Conservation (phyloP, 2,329 filamentous ascomycete genomes). For the Blastomyces percursus region DNA sequence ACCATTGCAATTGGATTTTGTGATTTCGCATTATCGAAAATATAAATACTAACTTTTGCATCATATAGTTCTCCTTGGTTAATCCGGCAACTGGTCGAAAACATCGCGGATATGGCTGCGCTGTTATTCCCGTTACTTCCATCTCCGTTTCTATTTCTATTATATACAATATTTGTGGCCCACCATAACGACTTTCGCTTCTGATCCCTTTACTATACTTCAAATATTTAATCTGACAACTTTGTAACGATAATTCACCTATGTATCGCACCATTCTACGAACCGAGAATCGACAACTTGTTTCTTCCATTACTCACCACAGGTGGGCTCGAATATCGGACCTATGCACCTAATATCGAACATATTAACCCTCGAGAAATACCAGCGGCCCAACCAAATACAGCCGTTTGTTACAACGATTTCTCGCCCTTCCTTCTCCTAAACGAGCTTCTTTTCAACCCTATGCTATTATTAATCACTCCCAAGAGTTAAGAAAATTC, state of each 20-base stretch:
- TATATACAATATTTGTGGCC: neutral
- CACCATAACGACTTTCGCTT: neutral
- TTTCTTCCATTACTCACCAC: neutral
- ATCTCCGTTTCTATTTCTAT: neutral
- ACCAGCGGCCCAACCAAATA: neutral
- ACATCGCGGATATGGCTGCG: neutral
- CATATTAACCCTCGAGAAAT: neutral
- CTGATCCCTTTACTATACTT: neutral
- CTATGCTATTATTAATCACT: neutral
- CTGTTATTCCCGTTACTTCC: neutral
- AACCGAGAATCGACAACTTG: neutral
- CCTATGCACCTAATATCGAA: neutral
- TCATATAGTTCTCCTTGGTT: neutral
- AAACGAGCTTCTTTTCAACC: neutral
- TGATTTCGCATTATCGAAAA: neutral
- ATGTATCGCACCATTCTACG: neutral
- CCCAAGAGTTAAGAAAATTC: neutral
- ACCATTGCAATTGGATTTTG: neutral
- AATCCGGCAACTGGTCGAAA: neutral
- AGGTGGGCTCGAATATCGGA: neutral
- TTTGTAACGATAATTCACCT: conserved; percentile 1
- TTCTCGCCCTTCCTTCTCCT: neutral
- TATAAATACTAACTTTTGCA: neutral
- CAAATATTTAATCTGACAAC: neutral
- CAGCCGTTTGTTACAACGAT: neutral